Conservation (phyloP, 306 rosid genomes). For the Acacia acuminata region DNA sequence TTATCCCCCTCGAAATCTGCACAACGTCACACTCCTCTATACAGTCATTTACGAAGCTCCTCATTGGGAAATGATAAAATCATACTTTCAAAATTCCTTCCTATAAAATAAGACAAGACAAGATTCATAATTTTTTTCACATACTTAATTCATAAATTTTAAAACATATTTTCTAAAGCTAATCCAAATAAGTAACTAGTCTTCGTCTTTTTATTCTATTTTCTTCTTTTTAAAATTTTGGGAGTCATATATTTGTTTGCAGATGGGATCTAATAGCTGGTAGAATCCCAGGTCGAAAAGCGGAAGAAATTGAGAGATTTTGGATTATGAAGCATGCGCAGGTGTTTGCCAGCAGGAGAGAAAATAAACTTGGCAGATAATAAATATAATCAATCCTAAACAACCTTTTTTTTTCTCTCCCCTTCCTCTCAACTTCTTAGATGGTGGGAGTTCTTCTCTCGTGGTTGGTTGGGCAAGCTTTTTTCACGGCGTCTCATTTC, state of each 20-base stretch:
- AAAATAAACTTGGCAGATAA: not conserved
- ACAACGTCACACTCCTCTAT: not conserved
- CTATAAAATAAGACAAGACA: too few species aligned
- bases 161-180: too few species aligned
- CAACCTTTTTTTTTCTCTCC: not conserved
- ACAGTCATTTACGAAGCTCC: not conserved
- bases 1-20: not conserved
- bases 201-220: not conserved
- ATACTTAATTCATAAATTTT: too few species aligned
- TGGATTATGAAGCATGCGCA: not conserved
- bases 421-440: not conserved
- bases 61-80: too few species aligned
- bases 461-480: too few species aligned
- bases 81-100: too few species aligned
- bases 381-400: not conserved
- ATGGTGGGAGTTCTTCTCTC: too few species aligned
- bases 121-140: too few species aligned
- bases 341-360: not conserved
- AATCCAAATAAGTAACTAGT: too few species aligned
- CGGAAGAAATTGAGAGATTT: slow-evolving; percentile 14
- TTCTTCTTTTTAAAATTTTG: not conserved
- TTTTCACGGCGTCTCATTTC: too few species aligned
- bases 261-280: slow-evolving; percentile 13
- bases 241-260: not conserved
- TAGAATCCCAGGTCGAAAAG: not conserved